These are phyloP conservation scores for Candida pseudofarinosa DNA, from an alignment of 805 yeast species.

Conservation along the genomic window DNA sequence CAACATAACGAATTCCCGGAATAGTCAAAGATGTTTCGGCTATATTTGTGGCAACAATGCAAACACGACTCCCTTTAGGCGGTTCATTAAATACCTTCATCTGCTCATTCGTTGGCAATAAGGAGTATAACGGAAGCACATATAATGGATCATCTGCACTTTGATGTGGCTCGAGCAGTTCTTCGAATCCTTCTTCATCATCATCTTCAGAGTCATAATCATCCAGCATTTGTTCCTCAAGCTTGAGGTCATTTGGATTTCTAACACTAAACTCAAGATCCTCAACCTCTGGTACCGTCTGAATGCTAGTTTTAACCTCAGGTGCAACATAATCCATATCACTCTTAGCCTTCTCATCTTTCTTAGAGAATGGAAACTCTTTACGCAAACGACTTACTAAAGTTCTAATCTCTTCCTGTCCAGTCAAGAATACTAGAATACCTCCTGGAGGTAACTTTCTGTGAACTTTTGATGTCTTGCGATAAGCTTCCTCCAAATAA, in stretches of 20 bases:
- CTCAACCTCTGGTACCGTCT: conserved; percentile 82
- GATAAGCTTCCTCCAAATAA: conserved; percentile 82
- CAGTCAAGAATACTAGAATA: conserved; percentile 85
- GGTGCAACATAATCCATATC: conserved; percentile 29
- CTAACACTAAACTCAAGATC: conserved; percentile 54
- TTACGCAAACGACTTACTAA: conserved; percentile 66
- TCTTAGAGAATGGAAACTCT: conserved; percentile 57
- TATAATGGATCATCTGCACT: conserved; percentile 74
- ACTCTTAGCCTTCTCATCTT: conserved; percentile 9
- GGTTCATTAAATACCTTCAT: conserved; percentile 86
- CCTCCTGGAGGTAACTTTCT: conserved; percentile 88
- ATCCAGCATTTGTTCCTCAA: conserved; percentile 7
- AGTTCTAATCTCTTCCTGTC: conserved; percentile 84
- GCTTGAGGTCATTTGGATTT: conserved; percentile 20
- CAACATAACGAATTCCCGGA: conserved; percentile 91
- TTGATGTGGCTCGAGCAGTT: conserved; percentile 65
- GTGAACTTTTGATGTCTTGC: conserved; percentile 84
- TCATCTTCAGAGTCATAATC: conserved; percentile 51
- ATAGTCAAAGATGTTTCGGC: conserved; percentile 97
- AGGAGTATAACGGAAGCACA: conserved; percentile 88
- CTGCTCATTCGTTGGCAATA: conserved; percentile 92
- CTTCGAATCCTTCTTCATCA: conserved; percentile 68
- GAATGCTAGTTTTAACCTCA: conserved; percentile 58
- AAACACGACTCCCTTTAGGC: conserved; percentile 79
- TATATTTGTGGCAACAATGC: conserved; percentile 94